Evolutionary conservation across 108 stramenopile genomes (phyloP).

Genomic region (Discostella stelligeroides): DNA sequence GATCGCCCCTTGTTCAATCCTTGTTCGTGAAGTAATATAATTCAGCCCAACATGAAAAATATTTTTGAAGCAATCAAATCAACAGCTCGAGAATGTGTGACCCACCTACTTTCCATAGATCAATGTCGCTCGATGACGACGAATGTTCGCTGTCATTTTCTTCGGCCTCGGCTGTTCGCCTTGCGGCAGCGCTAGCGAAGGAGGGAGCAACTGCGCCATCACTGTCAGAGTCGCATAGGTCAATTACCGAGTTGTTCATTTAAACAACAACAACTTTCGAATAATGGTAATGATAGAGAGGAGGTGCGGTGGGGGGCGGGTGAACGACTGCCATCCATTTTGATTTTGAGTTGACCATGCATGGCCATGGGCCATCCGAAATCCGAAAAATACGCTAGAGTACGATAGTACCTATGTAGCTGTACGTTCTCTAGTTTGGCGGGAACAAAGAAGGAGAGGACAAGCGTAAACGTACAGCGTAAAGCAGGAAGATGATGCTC

Average conservation of each 20-base stretch:
- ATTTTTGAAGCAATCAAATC: conserved; percentile 1
- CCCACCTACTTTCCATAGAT: conserved; percentile 23
- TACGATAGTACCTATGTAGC: too few relatives aligned
- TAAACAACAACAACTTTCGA: conserved; percentile 3
- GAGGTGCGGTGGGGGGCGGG: too few relatives aligned
- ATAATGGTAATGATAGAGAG: background rate
- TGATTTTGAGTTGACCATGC: too few relatives aligned
- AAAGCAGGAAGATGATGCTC: too few relatives aligned
- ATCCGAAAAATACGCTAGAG: too few relatives aligned
- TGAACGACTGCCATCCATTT: too few relatives aligned
- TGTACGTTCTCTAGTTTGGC: too few relatives aligned
- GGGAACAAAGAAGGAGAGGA: too few relatives aligned
- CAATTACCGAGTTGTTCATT: conserved; percentile 23
- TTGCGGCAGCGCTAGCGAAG: conserved; percentile 1
- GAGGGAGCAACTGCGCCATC: conserved; percentile 7
- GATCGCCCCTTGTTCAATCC: too few relatives aligned
- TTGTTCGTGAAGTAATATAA: background rate
- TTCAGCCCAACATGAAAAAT: too few relatives aligned
- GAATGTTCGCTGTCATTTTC: conserved; percentile 16
- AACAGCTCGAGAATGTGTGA: conserved; percentile 10
- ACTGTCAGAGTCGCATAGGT: conserved; percentile 40
- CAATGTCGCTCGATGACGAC: conserved; percentile 20
- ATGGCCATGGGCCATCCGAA: too few relatives aligned
- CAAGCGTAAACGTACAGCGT: too few relatives aligned
- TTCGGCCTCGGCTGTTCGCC: background rate